A percentile compares a stretch with the other conserved stretches of the same genome.
Evolutionary conservation across 2,329 filamentous ascomycete genomes (phyloP).

Genomic region (Fusarium sp.): DNA sequence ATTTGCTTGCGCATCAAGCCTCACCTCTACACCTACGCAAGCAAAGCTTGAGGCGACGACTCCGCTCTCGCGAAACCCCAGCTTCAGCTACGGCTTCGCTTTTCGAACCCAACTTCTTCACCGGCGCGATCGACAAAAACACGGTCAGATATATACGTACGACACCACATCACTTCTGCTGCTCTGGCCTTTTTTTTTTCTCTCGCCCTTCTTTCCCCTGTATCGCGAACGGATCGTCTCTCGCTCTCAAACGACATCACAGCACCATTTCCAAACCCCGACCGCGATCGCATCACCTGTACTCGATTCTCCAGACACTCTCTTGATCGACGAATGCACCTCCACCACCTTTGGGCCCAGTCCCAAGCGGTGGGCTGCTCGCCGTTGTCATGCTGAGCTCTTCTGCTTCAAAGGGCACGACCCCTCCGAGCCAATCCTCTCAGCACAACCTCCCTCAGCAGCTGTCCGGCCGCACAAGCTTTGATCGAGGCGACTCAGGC

Average conservation of each 20-base stretch:
- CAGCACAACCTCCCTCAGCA: slow-evolving; percentile 49
- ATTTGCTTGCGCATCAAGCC: slow-evolving; percentile 15
- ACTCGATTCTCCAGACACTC: slow-evolving; percentile 16
- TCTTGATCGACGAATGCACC: slow-evolving; percentile 50
- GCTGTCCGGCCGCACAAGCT: slow-evolving; percentile 44
- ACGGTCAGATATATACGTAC: slow-evolving; percentile 10
- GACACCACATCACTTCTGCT: not conserved
- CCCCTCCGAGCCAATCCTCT: slow-evolving; percentile 50
- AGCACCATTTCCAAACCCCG: slow-evolving; percentile 13
- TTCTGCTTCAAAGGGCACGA: slow-evolving; percentile 47
- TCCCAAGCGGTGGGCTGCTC: slow-evolving; percentile 52
- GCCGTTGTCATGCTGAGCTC: slow-evolving; percentile 48
- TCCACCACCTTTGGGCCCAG: slow-evolving; percentile 49
- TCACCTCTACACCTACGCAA: slow-evolving; percentile 41
- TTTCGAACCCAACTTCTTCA: slow-evolving; percentile 11
- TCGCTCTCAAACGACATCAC: slow-evolving; percentile 9
- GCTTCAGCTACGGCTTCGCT: slow-evolving; percentile 21
- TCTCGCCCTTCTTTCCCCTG: not conserved
- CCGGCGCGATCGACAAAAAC: slow-evolving; percentile 15
- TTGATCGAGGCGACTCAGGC: slow-evolving; percentile 63
- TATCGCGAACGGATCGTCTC: slow-evolving; percentile 6
- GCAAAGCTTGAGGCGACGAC: slow-evolving; percentile 27
- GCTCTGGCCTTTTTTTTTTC: not conserved
- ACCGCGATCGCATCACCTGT: slow-evolving; percentile 30
- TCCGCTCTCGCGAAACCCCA: slow-evolving; percentile 32